A percentile compares a stretch with the other conserved stretches of the same genome.
Evolutionary conservation across 495 filamentous ascomycete genomes (phyloP).

Genomic region (Penicillium daleae): DNA sequence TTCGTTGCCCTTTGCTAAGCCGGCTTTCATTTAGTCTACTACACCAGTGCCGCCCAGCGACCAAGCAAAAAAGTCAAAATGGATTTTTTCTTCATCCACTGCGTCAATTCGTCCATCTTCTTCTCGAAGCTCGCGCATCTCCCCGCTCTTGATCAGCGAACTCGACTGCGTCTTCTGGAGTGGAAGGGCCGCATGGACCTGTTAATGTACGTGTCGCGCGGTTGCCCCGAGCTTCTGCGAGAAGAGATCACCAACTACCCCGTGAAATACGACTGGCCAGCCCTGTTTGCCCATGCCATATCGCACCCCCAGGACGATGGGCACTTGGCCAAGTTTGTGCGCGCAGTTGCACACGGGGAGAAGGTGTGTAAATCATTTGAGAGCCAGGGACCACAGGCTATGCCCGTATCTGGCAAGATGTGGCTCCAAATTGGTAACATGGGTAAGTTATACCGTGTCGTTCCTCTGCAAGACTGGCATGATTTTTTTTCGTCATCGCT

Average conservation of each 20-base stretch:
- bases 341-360: conserved; percentile 66
- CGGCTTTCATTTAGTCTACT: conserved; percentile 53
- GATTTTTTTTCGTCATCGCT: conserved; percentile 10
- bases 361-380: conserved; percentile 50
- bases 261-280: conserved; percentile 49
- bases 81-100: conserved; percentile 85
- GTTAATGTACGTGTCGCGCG: conserved; percentile 65
- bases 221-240: conserved; percentile 54
- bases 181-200: conserved; percentile 77
- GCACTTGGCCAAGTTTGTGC: conserved; percentile 71
- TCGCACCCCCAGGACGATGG: conserved; percentile 69
- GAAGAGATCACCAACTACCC: conserved; percentile 60
- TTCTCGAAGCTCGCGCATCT: conserved; percentile 55
- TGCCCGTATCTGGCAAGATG: conserved; percentile 63
- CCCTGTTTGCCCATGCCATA: conserved; percentile 59
- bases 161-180: conserved; percentile 69
- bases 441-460: conserved; percentile 56
- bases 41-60: conserved; percentile 62
- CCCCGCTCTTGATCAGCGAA: conserved; percentile 32
- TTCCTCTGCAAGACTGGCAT: conserved; percentile 52
- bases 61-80: conserved; percentile 67
- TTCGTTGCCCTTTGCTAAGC: neutral
- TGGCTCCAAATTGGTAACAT: conserved; percentile 73
- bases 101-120: conserved; percentile 66
- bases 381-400: conserved; percentile 32